These are phyloP conservation scores for Calvatia gigantea DNA, from an alignment of 768 basidiomycete genomes.

Conservation along the genomic window DNA sequence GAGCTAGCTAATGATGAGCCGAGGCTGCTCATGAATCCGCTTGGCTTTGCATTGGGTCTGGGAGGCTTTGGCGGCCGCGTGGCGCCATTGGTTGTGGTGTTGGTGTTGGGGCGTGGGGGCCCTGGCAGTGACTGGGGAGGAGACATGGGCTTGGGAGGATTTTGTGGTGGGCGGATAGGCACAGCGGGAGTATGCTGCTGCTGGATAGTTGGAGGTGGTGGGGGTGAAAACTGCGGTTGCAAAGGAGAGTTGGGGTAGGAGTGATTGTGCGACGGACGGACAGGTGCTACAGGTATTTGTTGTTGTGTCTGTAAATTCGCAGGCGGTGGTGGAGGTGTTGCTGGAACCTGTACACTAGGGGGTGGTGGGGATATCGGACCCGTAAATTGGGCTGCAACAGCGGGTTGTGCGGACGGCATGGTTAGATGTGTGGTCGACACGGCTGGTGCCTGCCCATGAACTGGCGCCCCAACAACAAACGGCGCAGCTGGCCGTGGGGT, in stretches of 20 bases:
- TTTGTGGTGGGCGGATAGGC: background rate
- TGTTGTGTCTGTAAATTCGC: background rate
- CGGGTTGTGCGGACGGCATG: background rate
- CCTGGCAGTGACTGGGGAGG: background rate
- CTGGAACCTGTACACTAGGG: background rate
- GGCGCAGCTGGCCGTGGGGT: background rate
- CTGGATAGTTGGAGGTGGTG: too few relatives aligned
- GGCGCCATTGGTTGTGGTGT: background rate
- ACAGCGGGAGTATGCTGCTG: background rate
- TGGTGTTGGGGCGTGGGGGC: background rate
- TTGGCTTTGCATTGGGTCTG: conserved; percentile 2
- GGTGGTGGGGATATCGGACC: background rate
- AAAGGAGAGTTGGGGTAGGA: background rate
- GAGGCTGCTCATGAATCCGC: background rate
- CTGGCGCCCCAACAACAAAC: background rate
- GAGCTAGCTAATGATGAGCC: background rate
- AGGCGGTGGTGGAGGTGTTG: background rate
- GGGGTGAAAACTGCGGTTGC: background rate
- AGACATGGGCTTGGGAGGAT: background rate
- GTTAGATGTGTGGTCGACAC: background rate
- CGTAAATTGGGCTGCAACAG: background rate
- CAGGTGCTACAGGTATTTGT: background rate
- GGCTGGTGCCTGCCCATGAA: background rate
- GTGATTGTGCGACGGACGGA: background rate
- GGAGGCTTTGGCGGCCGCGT: background rate